Base-by-base conservation (phyloP, 176 grass and related monocot species). In the Phyllostachys edulis region DNA sequence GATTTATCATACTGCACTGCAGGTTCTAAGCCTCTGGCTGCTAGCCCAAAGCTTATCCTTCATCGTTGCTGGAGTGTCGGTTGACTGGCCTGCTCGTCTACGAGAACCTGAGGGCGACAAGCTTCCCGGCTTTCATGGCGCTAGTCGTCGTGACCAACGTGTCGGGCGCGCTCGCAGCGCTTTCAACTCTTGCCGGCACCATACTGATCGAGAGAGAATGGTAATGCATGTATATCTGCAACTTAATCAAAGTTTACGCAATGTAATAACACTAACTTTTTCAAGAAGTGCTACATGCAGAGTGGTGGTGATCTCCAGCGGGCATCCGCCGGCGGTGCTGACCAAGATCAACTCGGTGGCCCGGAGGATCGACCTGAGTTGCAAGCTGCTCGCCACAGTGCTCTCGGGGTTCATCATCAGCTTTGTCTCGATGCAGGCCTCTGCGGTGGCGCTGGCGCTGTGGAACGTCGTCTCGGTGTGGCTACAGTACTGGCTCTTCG, bases 131-230 rank as follows among this genome's bases (percentile, higher is more conserved):
- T 29, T 98, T 98, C 69, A 46, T 92, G 34, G 49, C 79, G n/a
- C 77, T 95, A 17, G 77, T 98, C 46, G 21, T 90, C 9, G 56
- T 95, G 24, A 93, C 87, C 17, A 98, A 98, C 50, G 70, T 87
- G 61, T 90, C 89, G 36, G 96, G 96, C 34, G 96, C 96, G 45
- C 61, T 98, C 37, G 96, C 89, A 0, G 91, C 82, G 17, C 87
- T 98, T 7, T 98, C 96, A 23, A 98, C 89, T 61, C 96, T 98
- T 29, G 93, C 91, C 20, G 96, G 91, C 49, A 98, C 93, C 26
- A 98, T 95, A 52, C 83, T 98, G 71, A 89, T 98, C 21, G 93
- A 98, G 81, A 88, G 93, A 80, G 96, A 98, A 83, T 95, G 96
- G 93, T 98, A 91, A 44, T 20, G 20, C 12, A 5, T 54, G 18